Conservation (phyloP, 2,329 filamentous ascomycete species). For the Intubia oerlemansii region DNA sequence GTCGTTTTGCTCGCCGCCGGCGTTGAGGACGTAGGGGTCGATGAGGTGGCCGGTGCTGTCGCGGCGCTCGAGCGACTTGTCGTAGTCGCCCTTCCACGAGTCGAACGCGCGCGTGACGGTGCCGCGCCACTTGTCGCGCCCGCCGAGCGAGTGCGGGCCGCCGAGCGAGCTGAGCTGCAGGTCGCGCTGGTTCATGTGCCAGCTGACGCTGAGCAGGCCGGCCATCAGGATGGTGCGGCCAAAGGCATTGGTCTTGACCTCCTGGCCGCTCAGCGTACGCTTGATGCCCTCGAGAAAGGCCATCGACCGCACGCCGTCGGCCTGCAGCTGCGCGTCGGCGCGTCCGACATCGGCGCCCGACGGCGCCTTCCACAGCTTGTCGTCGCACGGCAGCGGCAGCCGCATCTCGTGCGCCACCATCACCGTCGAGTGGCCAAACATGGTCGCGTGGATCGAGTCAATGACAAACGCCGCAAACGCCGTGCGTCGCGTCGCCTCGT, state of each 20-base stretch:
- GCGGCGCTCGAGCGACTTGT: constrained; percentile 44
- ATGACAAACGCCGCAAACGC: constrained; percentile 91
- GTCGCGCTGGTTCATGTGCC: constrained; percentile 95
- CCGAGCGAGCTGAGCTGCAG: constrained; percentile 76
- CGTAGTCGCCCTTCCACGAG: constrained; percentile 82
- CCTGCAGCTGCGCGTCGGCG: constrained; percentile 59
- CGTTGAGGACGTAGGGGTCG: constrained; percentile 16
- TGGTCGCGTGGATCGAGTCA: constrained; percentile 88
- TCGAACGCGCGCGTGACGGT: constrained; percentile 78
- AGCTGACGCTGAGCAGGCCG: constrained; percentile 77
- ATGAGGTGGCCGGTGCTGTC: constrained; percentile 3
- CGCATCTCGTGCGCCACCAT: constrained; percentile 96
- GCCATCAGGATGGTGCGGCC: constrained; percentile 88
- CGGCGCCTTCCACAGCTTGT: constrained; percentile 76
- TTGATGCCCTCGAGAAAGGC: constrained; percentile 85
- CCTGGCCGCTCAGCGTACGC: constrained; percentile 65
- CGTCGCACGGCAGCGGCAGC: constrained; percentile 77
- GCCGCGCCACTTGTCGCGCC: constrained; percentile 76
- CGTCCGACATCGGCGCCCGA: constrained; percentile 72
- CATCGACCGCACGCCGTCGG: constrained; percentile 64
- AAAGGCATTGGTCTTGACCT: constrained; percentile 80
- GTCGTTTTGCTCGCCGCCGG: constrained; percentile 30
- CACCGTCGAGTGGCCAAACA: constrained; percentile 92
- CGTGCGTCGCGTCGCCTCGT: constrained; percentile 71
- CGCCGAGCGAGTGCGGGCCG: constrained; percentile 52